These are phyloP conservation scores for Teratosphaeria nubilosa DNA, from an alignment of 2,329 filamentous ascomycete species.

Conservation along the genomic window DNA sequence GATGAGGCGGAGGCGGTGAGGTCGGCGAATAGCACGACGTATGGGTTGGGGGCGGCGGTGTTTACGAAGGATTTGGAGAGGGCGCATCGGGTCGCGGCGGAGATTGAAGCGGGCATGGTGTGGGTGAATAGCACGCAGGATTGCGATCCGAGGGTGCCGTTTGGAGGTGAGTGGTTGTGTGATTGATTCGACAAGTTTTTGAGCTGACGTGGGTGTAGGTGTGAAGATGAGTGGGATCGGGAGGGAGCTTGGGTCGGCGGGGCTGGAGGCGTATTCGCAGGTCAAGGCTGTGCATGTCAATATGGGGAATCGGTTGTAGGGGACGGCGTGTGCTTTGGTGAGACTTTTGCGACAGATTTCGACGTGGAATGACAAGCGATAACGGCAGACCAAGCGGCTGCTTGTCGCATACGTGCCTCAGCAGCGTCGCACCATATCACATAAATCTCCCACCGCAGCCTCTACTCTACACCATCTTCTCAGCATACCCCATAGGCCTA, in stretches of 20 bases:
- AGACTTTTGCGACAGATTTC: too few species aligned
- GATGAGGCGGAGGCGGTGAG: slow-evolving; percentile 30
- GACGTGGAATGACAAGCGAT: too few species aligned
- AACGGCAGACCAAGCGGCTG: too few species aligned
- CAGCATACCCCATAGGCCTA: background rate
- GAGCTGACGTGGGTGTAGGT: slow-evolving; percentile 2
- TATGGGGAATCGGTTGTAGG: slow-evolving; percentile 7
- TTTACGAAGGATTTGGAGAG: slow-evolving; percentile 34
- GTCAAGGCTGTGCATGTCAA: slow-evolving; percentile 13
- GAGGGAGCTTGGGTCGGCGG: slow-evolving; percentile 22
- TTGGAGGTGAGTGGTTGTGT: slow-evolving; percentile 14
- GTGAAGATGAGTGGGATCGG: slow-evolving; percentile 28
- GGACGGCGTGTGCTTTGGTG: background rate
- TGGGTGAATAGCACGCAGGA: slow-evolving; percentile 38
- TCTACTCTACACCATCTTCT: background rate
- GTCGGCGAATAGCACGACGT: slow-evolving; percentile 32
- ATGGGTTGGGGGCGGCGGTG: slow-evolving; percentile 33
- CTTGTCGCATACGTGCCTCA: background rate
- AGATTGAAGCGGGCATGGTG: slow-evolving; percentile 38
- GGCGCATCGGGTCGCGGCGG: slow-evolving; percentile 31
- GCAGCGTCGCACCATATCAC: background rate
- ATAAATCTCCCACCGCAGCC: background rate
- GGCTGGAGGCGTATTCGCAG: slow-evolving; percentile 10
- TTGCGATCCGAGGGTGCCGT: slow-evolving; percentile 25
- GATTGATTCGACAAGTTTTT: background rate